Evolutionary conservation across 805 yeast species (phyloP).

Genomic region (Nadsonia fulvescens): DNA sequence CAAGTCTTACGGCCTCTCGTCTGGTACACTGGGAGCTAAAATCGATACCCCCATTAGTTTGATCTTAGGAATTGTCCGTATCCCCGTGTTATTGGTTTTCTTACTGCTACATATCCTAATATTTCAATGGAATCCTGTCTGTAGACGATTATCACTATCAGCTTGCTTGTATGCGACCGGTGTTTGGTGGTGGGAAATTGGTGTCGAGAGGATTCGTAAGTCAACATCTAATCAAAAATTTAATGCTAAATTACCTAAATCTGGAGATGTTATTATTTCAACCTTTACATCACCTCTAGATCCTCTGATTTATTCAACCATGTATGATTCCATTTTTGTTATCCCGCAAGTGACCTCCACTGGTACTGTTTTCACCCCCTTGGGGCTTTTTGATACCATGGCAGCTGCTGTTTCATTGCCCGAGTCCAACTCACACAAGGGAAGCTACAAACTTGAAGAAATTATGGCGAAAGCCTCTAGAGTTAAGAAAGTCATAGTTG

Average conservation of each 20-base stretch:
- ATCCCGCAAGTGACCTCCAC: slow-evolving; percentile 21
- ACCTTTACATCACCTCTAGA: slow-evolving; percentile 47
- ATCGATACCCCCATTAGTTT: slow-evolving; percentile 2
- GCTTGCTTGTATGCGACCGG: slow-evolving; percentile 1
- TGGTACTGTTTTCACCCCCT: no score
- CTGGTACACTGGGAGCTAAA: background rate
- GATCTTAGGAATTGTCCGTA: slow-evolving; percentile 2
- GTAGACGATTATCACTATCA: slow-evolving; percentile 1
- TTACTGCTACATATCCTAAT: slow-evolving; percentile 5
- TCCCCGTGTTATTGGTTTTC: slow-evolving; percentile 7
- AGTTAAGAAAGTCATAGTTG: slow-evolving; percentile 28
- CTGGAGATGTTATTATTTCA: slow-evolving; percentile 33
- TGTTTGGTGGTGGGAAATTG: slow-evolving; percentile 5
- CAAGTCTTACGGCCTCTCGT: slow-evolving; percentile 3
- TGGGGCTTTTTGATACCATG: slow-evolving; percentile 8
- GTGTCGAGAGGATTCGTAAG: slow-evolving; percentile 3
- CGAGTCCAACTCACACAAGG: no score
- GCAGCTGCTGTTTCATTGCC: no score
- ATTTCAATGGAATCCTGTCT: slow-evolving; percentile 7
- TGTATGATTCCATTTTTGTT: slow-evolving; percentile 17
- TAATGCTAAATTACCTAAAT: slow-evolving; percentile 19
- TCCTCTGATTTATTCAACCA: slow-evolving; percentile 21
- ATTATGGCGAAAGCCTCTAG: slow-evolving; percentile 14
- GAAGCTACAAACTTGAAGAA: slow-evolving; percentile 7
- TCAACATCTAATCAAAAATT: slow-evolving; percentile 1